A percentile compares a stretch with the other conserved stretches of the same genome.
Conservation (phyloP, 176 grass and related monocot species). For the Triticum monococcum region DNA sequence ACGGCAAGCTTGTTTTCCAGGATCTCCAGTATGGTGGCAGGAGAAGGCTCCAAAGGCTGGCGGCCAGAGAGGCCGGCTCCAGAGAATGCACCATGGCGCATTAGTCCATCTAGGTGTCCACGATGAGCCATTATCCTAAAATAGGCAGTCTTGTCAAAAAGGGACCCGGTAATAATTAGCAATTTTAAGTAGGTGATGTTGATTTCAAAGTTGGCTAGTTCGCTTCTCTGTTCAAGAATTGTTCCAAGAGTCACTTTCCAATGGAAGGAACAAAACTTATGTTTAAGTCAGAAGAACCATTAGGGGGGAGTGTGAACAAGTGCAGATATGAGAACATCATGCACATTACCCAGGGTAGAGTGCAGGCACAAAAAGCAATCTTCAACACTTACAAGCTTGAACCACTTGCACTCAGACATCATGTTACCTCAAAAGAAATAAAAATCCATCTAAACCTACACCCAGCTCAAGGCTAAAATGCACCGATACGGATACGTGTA, state of each 20-base stretch:
- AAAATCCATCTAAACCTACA: too few species aligned
- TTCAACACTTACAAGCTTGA: too few species aligned
- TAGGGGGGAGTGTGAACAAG: background rate
- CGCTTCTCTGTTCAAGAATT: background rate
- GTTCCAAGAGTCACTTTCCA: background rate
- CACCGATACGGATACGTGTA: too few species aligned
- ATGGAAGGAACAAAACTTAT: background rate
- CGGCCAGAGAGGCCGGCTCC: constrained; percentile 34
- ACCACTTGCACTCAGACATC: too few species aligned
- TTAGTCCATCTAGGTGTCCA: constrained; percentile 56
- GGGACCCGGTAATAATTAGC: background rate
- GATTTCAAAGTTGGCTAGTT: background rate
- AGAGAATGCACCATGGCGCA: constrained; percentile 64
- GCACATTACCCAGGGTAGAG: too few species aligned
- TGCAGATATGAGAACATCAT: too few species aligned
- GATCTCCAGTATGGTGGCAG: constrained; percentile 39
- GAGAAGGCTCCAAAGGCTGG: constrained; percentile 31
- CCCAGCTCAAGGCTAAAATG: too few species aligned
- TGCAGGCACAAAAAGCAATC: too few species aligned
- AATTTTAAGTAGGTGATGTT: background rate
- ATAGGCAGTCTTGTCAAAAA: background rate
- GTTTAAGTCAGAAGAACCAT: background rate
- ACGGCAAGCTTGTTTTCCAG: constrained; percentile 68
- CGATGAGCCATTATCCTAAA: constrained; percentile 65
- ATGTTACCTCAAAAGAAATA: too few species aligned